Percentiles rank a stretch among this genome's conserved stretches.
phyloP scores from a whole-genome alignment of 192 early-diverging fungal genomes.

The Geranomyces variabilis region DNA sequence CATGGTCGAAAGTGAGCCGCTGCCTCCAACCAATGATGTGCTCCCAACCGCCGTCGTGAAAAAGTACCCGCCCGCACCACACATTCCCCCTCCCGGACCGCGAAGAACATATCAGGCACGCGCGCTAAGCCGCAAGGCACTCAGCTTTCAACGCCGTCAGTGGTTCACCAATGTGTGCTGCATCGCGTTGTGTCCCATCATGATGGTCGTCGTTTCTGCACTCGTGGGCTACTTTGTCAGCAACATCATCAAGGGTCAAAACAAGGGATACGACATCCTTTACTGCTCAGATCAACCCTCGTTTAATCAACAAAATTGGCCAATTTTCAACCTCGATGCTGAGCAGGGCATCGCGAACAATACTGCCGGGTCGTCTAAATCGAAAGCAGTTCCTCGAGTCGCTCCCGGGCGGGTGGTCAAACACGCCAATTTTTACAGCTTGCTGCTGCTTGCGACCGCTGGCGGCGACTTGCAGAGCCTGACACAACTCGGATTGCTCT shows the following conservation, averaged over 20 bases:
- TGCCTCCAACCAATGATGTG: background rate
- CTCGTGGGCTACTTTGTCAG: constrained; percentile 60
- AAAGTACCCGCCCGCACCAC: constrained; percentile 5
- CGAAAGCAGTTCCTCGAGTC: constrained; percentile 12
- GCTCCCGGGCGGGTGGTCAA: background rate
- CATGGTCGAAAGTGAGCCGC: background rate
- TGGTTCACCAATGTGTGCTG: constrained; percentile 76
- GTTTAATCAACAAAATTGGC: constrained; percentile 35
- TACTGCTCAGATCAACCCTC: constrained; percentile 42
- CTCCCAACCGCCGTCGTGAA: background rate
- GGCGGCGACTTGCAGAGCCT: constrained; percentile 3
- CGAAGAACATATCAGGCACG: constrained; percentile 38
- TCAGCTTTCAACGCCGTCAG: constrained; percentile 74
- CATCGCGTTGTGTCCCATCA: constrained; percentile 61
- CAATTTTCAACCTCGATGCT: constrained; percentile 38
- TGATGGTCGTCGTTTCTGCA: constrained; percentile 67
- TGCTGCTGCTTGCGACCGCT: constrained; percentile 15
- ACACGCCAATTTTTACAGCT: constrained; percentile 30
- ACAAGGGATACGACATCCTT: constrained; percentile 36
- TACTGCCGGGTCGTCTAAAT: background rate
- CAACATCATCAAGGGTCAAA: constrained; percentile 38
- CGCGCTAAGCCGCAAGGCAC: constrained; percentile 59
- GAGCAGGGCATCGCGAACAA: constrained; percentile 14
- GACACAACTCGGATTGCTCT: background rate
- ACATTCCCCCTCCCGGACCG: background rate